Evolutionary conservation across 306 rosid genomes (phyloP).

Genomic region (Vigna radiata): DNA sequence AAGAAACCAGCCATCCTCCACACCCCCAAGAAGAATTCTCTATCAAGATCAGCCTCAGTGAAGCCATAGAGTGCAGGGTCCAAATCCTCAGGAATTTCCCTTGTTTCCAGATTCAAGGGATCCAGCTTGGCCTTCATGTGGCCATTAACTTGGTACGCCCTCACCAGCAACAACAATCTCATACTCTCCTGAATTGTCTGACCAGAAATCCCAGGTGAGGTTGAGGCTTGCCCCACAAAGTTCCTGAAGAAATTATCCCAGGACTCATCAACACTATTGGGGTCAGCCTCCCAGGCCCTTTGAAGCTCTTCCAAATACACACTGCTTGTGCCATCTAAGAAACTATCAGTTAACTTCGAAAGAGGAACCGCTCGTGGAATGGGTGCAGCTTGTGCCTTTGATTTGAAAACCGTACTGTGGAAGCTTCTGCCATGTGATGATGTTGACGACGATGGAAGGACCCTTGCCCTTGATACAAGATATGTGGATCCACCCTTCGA

Average conservation of each 20-base stretch:
- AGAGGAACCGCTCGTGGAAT: conserved; percentile 91
- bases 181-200: conserved; percentile 99
- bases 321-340: conserved; percentile 93
- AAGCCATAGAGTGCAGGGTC: conserved; percentile 93
- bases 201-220: conserved; percentile 93
- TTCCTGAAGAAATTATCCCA: conserved; percentile 98
- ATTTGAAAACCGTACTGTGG: conserved; percentile 65
- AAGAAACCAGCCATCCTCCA: conserved; percentile 97
- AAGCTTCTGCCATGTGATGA: conserved; percentile 56
- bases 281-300: conserved; percentile 98
- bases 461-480: conserved; percentile 61
- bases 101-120: conserved; percentile 76
- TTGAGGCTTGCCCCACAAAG: conserved; percentile 86
- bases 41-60: conserved; percentile 92
- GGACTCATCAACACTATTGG: conserved; percentile 91
- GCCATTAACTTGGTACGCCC: conserved; percentile 97
- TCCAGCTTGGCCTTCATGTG: conserved; percentile 93
- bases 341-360: conserved; percentile 87
- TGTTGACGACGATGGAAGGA: conserved; percentile 52
- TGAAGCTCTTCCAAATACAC: conserved; percentile 97
- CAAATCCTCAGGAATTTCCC: conserved; percentile 74
- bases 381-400: conserved; percentile 75
- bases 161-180: conserved; percentile 84
- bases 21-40: conserved; percentile 95
- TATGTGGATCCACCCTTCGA: conserved; percentile 62